phyloP scores from a whole-genome alignment of 345 rosid species.

The Microcos paniculata region DNA sequence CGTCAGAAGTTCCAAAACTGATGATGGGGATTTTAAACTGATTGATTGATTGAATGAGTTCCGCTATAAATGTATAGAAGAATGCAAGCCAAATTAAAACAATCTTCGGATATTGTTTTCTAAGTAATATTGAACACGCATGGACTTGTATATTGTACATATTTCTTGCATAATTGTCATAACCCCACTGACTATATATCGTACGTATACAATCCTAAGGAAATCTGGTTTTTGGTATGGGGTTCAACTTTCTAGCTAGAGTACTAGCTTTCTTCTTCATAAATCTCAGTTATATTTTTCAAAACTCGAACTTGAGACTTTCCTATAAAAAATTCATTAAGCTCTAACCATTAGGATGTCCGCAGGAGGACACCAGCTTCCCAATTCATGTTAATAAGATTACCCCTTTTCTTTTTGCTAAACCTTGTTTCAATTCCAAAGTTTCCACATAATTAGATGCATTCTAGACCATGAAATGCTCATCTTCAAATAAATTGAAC shows the following conservation, averaged over 20 bases:
- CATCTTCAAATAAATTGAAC: neutral
- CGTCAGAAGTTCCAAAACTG: neutral
- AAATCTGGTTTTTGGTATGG: no score
- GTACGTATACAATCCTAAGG: neutral
- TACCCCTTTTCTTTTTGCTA: neutral
- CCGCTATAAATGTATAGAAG: neutral
- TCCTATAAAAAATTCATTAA: no score
- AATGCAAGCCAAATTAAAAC: neutral
- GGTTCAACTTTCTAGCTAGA: no score
- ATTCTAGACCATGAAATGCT: neutral
- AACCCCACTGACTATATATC: neutral
- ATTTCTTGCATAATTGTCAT: neutral
- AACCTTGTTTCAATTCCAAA: no score
- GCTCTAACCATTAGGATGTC: no score
- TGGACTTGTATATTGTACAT: neutral
- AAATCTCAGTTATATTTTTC: no score
- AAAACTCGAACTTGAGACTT: no score
- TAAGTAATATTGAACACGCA: neutral
- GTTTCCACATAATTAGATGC: no score
- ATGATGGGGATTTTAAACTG: neutral
- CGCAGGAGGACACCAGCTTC: no score
- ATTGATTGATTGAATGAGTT: neutral
- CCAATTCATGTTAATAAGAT: no score
- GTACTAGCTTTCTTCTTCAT: no score
- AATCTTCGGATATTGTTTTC: neutral